Base-by-base conservation (phyloP, 345 rosid species). In the Cochlearia excelsa region DNA sequence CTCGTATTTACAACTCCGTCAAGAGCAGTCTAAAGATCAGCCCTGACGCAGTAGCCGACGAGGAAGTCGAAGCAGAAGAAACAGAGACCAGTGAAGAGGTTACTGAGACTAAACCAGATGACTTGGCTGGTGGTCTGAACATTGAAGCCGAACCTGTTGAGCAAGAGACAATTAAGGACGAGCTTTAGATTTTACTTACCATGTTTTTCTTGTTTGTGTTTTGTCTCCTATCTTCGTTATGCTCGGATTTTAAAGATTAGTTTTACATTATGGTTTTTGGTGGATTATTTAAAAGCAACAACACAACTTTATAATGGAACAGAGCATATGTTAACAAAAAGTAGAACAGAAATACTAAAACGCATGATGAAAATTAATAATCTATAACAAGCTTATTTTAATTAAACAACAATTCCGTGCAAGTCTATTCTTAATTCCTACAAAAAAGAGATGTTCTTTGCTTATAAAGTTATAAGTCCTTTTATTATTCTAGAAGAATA, bases 1-100 rank as follows among this genome's bases (percentile, higher is more conserved):
- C 82, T 28, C 78, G 83, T 11, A 87, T 89, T 54, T 89, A 89
- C 68, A 69, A 70, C 80, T 81, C 97, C 0, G 92, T 93, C 59
- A 89, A 85, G 71, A 74, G 90, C 5, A 69, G 92, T 69, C 80
- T 93, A 11, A 72, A 74, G 68, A 82, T 93, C 65, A 85, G 81
- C 59, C 88, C 84, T 3, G 97, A 93, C 61, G 96, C 90, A 0
- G 68, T 74, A 11, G 79, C 80, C 1, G 99, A 89, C 48, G 95
- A 88, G 74, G 97, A 91, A 10, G 87, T 76, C 0, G 90, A 82
- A 53, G 79, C 56, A 6, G 91, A 81, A 68, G 97, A 89, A 63
- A 48, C 62, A 1, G 87, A 80, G 57, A 63, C 50, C 31, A 71
- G 2, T 40, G 66, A 71, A 28, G 66, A 71, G 9, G 29, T 61